Evolutionary conservation across 495 filamentous ascomycete species (phyloP).

Genomic region (Gamarada debralockiae): DNA sequence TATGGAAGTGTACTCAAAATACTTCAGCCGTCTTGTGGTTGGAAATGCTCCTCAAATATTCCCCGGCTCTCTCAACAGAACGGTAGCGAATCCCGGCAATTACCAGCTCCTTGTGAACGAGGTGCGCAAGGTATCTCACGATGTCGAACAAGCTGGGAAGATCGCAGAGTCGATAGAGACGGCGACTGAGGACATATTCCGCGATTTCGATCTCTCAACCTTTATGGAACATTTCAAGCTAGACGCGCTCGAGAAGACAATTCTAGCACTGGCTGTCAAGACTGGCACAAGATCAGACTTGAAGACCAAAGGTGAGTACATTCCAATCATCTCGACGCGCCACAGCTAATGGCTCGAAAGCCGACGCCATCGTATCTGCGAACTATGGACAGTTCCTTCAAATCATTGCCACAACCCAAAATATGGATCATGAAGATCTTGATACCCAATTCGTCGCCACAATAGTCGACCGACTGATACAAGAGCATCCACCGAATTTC

Average conservation of each 20-base stretch:
- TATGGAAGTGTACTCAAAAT: slow-evolving; percentile 93
- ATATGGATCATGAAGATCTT: slow-evolving; percentile 56
- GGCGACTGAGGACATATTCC: slow-evolving; percentile 79
- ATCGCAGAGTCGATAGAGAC: slow-evolving; percentile 91
- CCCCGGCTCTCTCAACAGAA: slow-evolving; percentile 58
- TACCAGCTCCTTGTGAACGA: slow-evolving; percentile 78
- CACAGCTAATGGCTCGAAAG: slow-evolving; percentile 41
- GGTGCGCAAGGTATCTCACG: slow-evolving; percentile 77
- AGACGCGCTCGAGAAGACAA: slow-evolving; percentile 78
- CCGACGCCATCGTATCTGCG: slow-evolving; percentile 76
- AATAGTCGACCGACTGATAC: slow-evolving; percentile 76
- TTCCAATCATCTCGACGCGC: slow-evolving; percentile 24
- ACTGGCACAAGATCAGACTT: slow-evolving; percentile 72
- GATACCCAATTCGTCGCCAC: slow-evolving; percentile 62
- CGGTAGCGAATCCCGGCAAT: slow-evolving; percentile 68
- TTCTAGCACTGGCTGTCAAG: slow-evolving; percentile 88
- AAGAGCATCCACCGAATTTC: slow-evolving; percentile 78
- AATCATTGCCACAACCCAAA: slow-evolving; percentile 52
- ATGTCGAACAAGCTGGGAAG: slow-evolving; percentile 76
- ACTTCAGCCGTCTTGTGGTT: slow-evolving; percentile 82
- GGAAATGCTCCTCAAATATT: slow-evolving; percentile 86
- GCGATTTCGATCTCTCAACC: slow-evolving; percentile 86
- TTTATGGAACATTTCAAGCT: slow-evolving; percentile 95
- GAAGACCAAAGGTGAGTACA: slow-evolving; percentile 75
- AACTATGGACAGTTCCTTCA: slow-evolving; percentile 72